Conservation (phyloP, 169 alveolate species). For the Eimeria nieschulzi region DNA sequence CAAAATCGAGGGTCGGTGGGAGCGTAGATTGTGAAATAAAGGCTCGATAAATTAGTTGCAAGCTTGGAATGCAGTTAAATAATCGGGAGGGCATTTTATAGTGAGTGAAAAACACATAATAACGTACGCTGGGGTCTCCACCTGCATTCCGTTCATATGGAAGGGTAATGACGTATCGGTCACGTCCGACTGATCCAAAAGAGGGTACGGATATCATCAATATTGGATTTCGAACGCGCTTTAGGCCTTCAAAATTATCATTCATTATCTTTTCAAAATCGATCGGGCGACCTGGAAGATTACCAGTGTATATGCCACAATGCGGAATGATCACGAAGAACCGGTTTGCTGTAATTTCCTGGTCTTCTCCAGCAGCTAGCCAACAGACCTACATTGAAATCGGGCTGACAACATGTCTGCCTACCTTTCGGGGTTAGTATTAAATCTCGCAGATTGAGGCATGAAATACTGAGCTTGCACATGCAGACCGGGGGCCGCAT, state of each 20-base stretch:
- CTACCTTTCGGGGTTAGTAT: constrained; percentile 76
- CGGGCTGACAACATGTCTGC: background rate
- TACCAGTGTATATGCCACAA: background rate
- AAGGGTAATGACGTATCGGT: background rate
- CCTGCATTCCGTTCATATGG: constrained; percentile 59
- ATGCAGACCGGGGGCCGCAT: constrained; percentile 86
- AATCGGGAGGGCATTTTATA: too few relatives aligned
- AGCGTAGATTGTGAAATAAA: background rate
- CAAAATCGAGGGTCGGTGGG: background rate
- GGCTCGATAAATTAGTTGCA: background rate
- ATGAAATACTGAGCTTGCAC: constrained; percentile 81
- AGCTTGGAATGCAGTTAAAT: too few relatives aligned
- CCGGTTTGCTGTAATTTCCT: too few relatives aligned
- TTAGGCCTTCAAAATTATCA: constrained; percentile 46
- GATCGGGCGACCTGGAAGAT: constrained; percentile 48
- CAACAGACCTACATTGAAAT: too few relatives aligned
- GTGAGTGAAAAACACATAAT: background rate
- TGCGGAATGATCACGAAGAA: too few relatives aligned
- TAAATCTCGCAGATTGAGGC: constrained; percentile 85
- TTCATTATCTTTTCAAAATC: constrained; percentile 47
- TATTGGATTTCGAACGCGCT: constrained; percentile 72
- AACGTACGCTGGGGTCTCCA: constrained; percentile 72
- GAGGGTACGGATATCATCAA: constrained; percentile 47
- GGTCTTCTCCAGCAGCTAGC: too few relatives aligned
- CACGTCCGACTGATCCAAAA: constrained; percentile 67